Evolutionary conservation across 2,329 filamentous ascomycete genomes (phyloP).

Genomic region (Mariannaea elegans): DNA sequence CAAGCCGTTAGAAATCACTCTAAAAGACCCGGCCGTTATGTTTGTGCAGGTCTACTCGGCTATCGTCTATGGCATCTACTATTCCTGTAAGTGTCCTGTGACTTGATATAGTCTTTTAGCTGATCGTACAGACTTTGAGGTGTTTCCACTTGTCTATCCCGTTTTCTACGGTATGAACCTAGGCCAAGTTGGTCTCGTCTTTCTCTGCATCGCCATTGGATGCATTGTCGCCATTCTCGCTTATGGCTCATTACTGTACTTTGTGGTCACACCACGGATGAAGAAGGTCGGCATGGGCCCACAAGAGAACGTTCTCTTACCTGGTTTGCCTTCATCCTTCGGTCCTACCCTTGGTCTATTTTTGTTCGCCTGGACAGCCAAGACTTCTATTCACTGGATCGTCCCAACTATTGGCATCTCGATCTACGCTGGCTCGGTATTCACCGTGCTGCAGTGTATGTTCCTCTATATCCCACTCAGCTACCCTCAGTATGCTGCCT

Average conservation of each 20-base stretch:
- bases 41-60: conserved; percentile 70
- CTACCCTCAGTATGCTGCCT: conserved; percentile 60
- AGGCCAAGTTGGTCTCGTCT: conserved; percentile 67
- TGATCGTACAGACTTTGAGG: conserved; percentile 58
- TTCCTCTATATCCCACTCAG: conserved; percentile 49
- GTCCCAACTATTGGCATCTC: conserved; percentile 51
- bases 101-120: too few relatives aligned
- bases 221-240: too few relatives aligned
- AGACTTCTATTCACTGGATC: conserved; percentile 38
- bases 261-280: too few relatives aligned
- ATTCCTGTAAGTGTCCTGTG: conserved; percentile 49
- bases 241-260: too few relatives aligned
- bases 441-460: conserved; percentile 40
- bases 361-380: conserved; percentile 49
- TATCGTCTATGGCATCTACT: conserved; percentile 70
- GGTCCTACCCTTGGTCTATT: conserved; percentile 50
- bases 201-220: conserved; percentile 57
- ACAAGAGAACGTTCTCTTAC: conserved; percentile 27
- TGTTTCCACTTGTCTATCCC: conserved; percentile 70
- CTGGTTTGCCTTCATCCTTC: conserved; percentile 48
- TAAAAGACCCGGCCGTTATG: conserved; percentile 69
- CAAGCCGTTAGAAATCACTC: conserved; percentile 56
- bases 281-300: too few relatives aligned
- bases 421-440: conserved; percentile 44
- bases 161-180: conserved; percentile 67